Evolutionary conservation across 2,329 filamentous ascomycete genomes (phyloP).

Genomic region (Penicillium sp.): DNA sequence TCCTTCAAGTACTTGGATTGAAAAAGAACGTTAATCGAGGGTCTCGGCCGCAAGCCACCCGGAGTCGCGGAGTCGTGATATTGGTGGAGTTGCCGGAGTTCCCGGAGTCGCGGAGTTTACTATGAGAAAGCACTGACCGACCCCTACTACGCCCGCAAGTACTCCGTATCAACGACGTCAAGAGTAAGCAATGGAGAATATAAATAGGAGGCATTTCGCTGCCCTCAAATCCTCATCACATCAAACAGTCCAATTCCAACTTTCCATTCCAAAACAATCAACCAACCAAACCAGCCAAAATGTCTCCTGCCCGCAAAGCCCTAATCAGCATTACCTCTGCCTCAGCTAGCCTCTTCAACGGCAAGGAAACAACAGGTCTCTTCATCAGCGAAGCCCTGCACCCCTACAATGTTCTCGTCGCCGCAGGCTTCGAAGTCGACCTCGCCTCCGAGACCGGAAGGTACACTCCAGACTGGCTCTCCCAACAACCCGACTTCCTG

Average conservation of each 20-base stretch:
- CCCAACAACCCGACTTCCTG: constrained; percentile 45
- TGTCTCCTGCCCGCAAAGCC: constrained; percentile 39
- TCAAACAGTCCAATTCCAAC: background rate
- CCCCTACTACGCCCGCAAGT: background rate
- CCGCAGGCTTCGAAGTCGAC: constrained; percentile 47
- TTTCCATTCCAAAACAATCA: background rate
- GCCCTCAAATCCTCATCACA: background rate
- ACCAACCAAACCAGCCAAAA: constrained; percentile 7
- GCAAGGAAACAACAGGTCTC: constrained; percentile 44
- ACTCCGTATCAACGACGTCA: background rate
- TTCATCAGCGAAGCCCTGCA: constrained; percentile 54
- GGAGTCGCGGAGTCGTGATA: background rate
- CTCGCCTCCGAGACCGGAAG: constrained; percentile 49
- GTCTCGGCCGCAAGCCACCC: background rate
- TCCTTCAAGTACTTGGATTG: too few relatives aligned
- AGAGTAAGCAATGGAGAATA: background rate
- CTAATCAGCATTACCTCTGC: constrained; percentile 49
- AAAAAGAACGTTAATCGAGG: too few relatives aligned
- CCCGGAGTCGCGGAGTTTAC: constrained; percentile 3
- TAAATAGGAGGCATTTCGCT: constrained; percentile 1
- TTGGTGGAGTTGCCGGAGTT: background rate
- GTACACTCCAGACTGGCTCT: constrained; percentile 50
- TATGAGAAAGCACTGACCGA: background rate
- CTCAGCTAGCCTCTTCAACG: constrained; percentile 41
- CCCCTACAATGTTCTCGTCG: constrained; percentile 49